A percentile compares a stretch with the other conserved stretches of the same genome.
phyloP scores from a whole-genome alignment of 768 basidiomycete species.

The Astraeus odoratus region DNA sequence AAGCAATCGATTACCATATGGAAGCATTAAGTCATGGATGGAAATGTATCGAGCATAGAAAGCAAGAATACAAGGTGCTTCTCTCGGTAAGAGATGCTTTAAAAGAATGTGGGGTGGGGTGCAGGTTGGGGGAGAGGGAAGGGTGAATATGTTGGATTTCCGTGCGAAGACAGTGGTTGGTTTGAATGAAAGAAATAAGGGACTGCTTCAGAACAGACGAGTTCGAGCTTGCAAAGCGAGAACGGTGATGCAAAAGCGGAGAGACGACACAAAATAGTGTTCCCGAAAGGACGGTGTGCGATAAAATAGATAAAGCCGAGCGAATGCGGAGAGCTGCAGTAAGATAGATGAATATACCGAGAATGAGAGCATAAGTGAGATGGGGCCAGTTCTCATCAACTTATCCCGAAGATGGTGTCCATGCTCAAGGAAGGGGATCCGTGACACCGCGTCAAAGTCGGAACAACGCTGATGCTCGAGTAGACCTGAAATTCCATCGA shows the following conservation, averaged over 20 bases:
- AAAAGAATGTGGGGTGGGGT: conserved; percentile 24
- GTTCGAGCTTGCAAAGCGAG: conserved; percentile 16
- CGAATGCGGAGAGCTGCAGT: conserved; percentile 19
- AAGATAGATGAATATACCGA: conserved; percentile 20
- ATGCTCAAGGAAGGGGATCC: conserved; percentile 8
- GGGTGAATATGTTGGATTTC: conserved; percentile 20
- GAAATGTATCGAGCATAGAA: conserved; percentile 28
- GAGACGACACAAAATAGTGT: conserved; percentile 16
- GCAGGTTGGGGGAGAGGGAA: conserved; percentile 16
- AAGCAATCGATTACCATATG: conserved; percentile 23
- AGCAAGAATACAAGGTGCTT: conserved; percentile 26
- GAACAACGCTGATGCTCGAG: conserved; percentile 12
- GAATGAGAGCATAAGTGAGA: conserved; percentile 12
- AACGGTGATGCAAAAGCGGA: conserved; percentile 18
- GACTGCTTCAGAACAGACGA: conserved; percentile 8
- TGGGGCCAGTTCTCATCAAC: conserved; percentile 15
- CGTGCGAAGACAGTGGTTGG: conserved; percentile 10
- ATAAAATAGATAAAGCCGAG: conserved; percentile 12
- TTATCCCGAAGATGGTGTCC: conserved; percentile 13
- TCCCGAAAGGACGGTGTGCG: conserved; percentile 5
- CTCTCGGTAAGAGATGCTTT: conserved; percentile 19
- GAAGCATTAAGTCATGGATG: conserved; percentile 30
- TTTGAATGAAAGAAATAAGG: conserved; percentile 4
- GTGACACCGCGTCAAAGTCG: neutral
- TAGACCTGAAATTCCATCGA: conserved; percentile 9